A percentile compares a stretch with the other conserved stretches of the same genome.
phyloP scores from a whole-genome alignment of 495 filamentous ascomycete species.

The Penicillium angulare region DNA sequence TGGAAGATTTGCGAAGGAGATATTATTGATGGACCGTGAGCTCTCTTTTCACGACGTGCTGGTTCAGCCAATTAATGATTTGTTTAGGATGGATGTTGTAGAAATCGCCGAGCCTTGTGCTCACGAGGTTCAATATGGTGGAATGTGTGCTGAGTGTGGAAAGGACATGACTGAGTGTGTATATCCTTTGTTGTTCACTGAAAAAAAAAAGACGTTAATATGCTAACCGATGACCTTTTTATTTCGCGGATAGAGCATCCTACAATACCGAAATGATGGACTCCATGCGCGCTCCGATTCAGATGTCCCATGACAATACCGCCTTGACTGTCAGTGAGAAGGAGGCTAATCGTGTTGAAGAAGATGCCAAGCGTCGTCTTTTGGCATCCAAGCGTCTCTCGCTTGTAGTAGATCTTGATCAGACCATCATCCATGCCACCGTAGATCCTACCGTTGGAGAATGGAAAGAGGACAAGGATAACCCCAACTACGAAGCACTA shows the following conservation, averaged over 20 bases:
- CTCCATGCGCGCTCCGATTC: conserved; percentile 81
- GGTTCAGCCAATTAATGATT: not conserved
- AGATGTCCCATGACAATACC: conserved; percentile 89
- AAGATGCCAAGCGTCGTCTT: conserved; percentile 79
- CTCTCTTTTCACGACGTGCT: conserved; percentile 3
- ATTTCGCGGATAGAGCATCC: conserved; percentile 40
- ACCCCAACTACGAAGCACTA: conserved; percentile 88
- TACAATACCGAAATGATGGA: conserved; percentile 60
- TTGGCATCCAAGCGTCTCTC: conserved; percentile 78
- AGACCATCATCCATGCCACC: conserved; percentile 97
- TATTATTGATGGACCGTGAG: conserved; percentile 55
- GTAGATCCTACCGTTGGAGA: conserved; percentile 95
- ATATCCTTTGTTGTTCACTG: no score
- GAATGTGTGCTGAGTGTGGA: conserved; percentile 87
- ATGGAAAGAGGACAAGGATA: conserved; percentile 84
- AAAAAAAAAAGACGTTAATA: no score
- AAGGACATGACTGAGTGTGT: conserved; percentile 91
- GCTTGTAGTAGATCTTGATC: conserved; percentile 94
- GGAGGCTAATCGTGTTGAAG: conserved; percentile 78
- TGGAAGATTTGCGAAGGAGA: conserved; percentile 77
- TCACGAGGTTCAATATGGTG: conserved; percentile 86
- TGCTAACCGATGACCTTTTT: no score
- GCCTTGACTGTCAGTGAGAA: conserved; percentile 68
- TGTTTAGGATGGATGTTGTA: conserved; percentile 54
- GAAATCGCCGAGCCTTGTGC: conserved; percentile 88